Conservation (phyloP, 768 basidiomycete species). For the Tricholoma matsutake region DNA sequence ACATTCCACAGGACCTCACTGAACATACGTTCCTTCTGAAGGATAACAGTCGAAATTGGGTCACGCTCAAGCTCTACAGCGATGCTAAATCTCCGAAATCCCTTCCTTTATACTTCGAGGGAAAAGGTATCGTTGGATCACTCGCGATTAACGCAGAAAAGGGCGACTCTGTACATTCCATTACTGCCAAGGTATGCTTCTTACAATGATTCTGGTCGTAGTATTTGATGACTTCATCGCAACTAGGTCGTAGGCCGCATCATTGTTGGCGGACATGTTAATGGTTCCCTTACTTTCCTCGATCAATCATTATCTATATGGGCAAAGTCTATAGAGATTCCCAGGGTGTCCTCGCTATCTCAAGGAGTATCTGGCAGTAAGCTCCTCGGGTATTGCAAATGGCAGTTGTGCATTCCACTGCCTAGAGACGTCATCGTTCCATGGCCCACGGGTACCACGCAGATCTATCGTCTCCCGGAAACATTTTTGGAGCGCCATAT, state of each 20-base stretch:
- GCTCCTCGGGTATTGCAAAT: constrained; percentile 30
- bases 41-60: constrained; percentile 16
- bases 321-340: constrained; percentile 31
- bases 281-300: constrained; percentile 28
- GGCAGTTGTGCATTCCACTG: constrained; percentile 39
- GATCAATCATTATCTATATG: constrained; percentile 27
- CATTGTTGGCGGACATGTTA: constrained; percentile 25
- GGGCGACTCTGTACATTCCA: constrained; percentile 7
- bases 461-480: constrained; percentile 22
- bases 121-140: neutral
- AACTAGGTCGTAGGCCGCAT: constrained; percentile 20
- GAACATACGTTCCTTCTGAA: constrained; percentile 7
- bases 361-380: constrained; percentile 13
- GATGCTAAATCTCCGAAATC: neutral
- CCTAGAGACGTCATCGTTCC: constrained; percentile 28
- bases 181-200: constrained; percentile 24
- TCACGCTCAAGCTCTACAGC: constrained; percentile 17
- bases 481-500: constrained; percentile 33
- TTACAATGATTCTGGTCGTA: neutral
- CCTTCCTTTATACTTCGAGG: neutral
- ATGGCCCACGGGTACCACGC: constrained; percentile 12
- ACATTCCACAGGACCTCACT: constrained; percentile 35
- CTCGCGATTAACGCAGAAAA: neutral
- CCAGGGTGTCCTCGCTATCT: constrained; percentile 17
- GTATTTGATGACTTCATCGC: neutral